phyloP scores from a whole-genome alignment of 2,329 filamentous ascomycete genomes.

The Fusarium foetens region DNA sequence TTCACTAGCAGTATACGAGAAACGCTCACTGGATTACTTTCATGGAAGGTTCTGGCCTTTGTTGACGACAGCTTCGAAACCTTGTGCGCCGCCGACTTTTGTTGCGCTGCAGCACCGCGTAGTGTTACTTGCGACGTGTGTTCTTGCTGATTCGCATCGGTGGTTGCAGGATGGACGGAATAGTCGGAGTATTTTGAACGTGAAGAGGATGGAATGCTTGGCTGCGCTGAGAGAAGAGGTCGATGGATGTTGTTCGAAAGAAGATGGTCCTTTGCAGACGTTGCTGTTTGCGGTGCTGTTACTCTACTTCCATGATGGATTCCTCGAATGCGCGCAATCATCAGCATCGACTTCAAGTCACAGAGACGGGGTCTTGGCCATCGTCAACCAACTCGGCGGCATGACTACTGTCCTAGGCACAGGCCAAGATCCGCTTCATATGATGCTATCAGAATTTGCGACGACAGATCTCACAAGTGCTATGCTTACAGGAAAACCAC shows the following conservation, averaged over 20 bases:
- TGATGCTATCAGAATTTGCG: conserved; percentile 57
- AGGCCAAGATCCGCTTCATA: conserved; percentile 46
- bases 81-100: conserved; percentile 46
- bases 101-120: conserved; percentile 48
- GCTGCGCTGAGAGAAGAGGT: conserved; percentile 49
- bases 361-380: conserved; percentile 50
- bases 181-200: conserved; percentile 40
- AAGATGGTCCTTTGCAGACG: conserved; percentile 47
- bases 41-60: conserved; percentile 49
- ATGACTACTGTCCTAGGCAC: conserved; percentile 39
- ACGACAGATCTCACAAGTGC: conserved; percentile 56
- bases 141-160: conserved; percentile 48
- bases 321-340: conserved; percentile 48
- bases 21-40: conserved; percentile 48
- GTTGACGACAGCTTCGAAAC: conserved; percentile 43
- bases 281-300: conserved; percentile 55
- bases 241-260: conserved; percentile 46
- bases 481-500: conserved; percentile 51
- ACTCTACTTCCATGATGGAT: conserved; percentile 55
- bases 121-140: conserved; percentile 47
- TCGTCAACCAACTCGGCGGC: conserved; percentile 48
- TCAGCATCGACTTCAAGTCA: conserved; percentile 50
- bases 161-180: conserved; percentile 47
- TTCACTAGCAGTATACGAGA: conserved; percentile 45
- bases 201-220: conserved; percentile 46